phyloP scores from a whole-genome alignment of 768 basidiomycete species.

The Gloeopeniophorella convolvens region DNA sequence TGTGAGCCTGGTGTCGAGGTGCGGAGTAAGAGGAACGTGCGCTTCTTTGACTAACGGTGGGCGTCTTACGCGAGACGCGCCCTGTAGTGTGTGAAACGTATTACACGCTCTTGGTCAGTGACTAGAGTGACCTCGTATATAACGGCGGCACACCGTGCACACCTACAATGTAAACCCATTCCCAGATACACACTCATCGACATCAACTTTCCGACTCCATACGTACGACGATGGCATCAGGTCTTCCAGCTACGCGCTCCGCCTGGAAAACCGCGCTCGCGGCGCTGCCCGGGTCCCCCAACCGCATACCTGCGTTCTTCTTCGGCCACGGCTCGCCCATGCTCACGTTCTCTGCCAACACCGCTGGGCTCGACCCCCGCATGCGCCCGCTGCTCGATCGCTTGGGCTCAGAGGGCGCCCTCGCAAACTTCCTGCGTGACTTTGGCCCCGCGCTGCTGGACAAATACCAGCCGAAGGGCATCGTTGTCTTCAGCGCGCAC shows the following conservation, averaged over 20 bases:
- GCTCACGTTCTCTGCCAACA: constrained; percentile 34
- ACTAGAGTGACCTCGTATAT: no score
- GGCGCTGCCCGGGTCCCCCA: constrained; percentile 46
- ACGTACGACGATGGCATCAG: not conserved
- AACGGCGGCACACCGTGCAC: no score
- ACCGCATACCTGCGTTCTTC: constrained; percentile 70
- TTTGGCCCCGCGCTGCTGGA: constrained; percentile 58
- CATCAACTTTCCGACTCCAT: no score
- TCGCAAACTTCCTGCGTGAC: constrained; percentile 52
- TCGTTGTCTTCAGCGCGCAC: constrained; percentile 78
- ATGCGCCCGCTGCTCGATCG: constrained; percentile 16
- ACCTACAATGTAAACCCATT: no score
- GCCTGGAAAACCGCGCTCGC: constrained; percentile 51
- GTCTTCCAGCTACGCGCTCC: constrained; percentile 31
- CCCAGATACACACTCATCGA: no score
- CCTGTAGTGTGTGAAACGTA: no score
- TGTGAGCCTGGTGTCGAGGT: no score
- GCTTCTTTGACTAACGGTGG: no score
- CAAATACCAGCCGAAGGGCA: constrained; percentile 74
- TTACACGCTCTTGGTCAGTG: no score
- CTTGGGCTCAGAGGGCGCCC: constrained; percentile 45
- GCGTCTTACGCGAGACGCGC: no score
- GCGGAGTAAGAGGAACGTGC: no score
- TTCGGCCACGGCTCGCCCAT: constrained; percentile 65
- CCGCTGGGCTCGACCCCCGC: not conserved